phyloP scores from a whole-genome alignment of 176 grass and related monocot genomes.

The Carex parvula region DNA sequence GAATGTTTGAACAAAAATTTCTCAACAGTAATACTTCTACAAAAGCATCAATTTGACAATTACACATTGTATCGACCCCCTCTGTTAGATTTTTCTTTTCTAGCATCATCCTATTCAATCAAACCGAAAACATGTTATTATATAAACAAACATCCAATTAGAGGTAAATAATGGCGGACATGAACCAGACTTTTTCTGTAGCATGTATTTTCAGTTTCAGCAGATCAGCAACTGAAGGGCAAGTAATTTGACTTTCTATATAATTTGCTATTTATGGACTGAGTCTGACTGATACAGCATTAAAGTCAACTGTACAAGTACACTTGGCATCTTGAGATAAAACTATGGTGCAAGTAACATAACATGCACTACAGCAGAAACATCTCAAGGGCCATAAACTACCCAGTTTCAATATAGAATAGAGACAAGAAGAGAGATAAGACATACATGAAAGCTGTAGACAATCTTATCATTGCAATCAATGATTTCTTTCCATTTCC shows the following conservation, averaged over 20 bases:
- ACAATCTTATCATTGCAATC: conserved; percentile 89
- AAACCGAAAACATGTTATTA: not conserved
- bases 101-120: conserved; percentile 66
- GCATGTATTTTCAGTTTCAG: not conserved
- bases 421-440: conserved; percentile 4
- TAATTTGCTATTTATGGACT: not conserved
- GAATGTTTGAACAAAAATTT: conserved; percentile 17
- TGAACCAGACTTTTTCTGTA: not conserved
- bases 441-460: conserved; percentile 91
- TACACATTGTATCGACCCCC: conserved; percentile 82
- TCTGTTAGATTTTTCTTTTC: conserved; percentile 82
- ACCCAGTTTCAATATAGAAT: not conserved
- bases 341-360: not conserved
- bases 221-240: not conserved
- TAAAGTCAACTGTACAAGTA: not conserved
- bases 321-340: not conserved
- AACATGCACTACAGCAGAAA: not conserved
- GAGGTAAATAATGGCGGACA: not conserved
- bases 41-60: conserved; percentile 16
- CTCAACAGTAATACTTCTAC: conserved; percentile 2
- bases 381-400: not conserved
- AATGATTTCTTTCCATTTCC: conserved; percentile 97
- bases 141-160: conserved; percentile 7
- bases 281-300: not conserved
- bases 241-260: not conserved